Evolutionary conservation across 352 stramenopile species (phyloP).

Genomic region (Pythium folliculosum): DNA sequence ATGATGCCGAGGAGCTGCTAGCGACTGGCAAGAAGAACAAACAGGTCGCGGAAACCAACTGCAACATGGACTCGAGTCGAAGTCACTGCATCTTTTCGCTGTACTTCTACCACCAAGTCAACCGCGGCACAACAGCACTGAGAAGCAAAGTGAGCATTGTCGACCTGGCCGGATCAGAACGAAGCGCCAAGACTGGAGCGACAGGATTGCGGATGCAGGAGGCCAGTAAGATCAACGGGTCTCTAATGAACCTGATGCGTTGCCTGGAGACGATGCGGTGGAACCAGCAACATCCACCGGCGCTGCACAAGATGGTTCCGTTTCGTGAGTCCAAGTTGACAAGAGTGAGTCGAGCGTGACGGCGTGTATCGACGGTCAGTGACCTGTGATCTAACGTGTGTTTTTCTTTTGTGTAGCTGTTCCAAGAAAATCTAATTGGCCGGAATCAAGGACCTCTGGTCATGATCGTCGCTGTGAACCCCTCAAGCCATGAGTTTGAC

Average conservation of each 20-base stretch:
- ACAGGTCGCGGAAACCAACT: conserved; percentile 86
- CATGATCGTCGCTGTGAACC: conserved; percentile 98
- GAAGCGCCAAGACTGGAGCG: conserved; percentile 72
- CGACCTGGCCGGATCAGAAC: conserved; percentile 91
- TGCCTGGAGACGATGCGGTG: conserved; percentile 94
- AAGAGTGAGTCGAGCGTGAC: conserved; percentile 32
- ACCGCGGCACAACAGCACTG: conserved; percentile 31
- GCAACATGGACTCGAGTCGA: conserved; percentile 89
- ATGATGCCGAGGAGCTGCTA: conserved; percentile 78
- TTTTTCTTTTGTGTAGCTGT: conserved; percentile 63
- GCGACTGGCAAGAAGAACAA: conserved; percentile 67
- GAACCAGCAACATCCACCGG: conserved; percentile 83
- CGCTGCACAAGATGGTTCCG: conserved; percentile 91
- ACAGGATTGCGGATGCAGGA: conserved; percentile 93
- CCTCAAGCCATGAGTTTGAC: conserved; percentile 92
- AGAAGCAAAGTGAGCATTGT: conserved; percentile 91
- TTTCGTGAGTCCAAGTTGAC: conserved; percentile 98
- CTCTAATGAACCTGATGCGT: conserved; percentile 97
- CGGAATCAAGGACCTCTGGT: conserved; percentile 83
- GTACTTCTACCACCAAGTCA: conserved; percentile 55
- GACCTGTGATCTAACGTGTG: too few species aligned
- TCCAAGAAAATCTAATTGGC: conserved; percentile 93
- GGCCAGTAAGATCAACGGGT: conserved; percentile 98
- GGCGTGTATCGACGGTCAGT: too few species aligned
- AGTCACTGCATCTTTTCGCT: conserved; percentile 92